Evolutionary conservation across 176 grass and related monocot species (phyloP).

Genomic region (Carex littledalei): DNA sequence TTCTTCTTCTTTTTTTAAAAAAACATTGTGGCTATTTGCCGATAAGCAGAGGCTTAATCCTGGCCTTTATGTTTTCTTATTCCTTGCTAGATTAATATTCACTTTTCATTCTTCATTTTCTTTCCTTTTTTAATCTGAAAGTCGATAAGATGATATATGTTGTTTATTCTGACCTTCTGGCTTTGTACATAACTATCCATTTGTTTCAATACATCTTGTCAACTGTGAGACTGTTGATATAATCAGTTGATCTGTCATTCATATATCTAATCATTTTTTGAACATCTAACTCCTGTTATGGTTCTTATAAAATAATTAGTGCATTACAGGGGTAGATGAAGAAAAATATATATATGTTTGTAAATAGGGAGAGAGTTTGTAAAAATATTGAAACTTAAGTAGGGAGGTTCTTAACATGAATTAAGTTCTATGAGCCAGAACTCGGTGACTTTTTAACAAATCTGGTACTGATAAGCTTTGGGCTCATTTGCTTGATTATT

Average conservation of each 20-base stretch:
- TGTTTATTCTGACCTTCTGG: not conserved
- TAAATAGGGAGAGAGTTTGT: not conserved
- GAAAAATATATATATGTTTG: not conserved
- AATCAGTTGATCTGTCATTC: not conserved
- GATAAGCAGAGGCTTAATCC: not conserved
- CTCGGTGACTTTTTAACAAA: not conserved
- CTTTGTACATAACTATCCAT: not conserved
- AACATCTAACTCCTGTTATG: not conserved
- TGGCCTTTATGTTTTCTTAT: not conserved
- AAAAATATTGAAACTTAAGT: not conserved
- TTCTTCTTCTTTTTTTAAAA: not conserved
- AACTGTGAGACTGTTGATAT: not conserved
- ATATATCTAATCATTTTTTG: not conserved
- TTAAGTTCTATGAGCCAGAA: not conserved
- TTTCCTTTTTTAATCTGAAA: not conserved
- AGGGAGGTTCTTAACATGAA: not conserved
- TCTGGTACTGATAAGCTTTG: too few species aligned
- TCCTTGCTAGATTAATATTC: constrained; percentile 1
- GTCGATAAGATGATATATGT: not conserved
- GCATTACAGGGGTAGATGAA: not conserved
- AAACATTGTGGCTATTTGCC: not conserved
- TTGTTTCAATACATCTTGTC: not conserved
- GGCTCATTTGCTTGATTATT: too few species aligned
- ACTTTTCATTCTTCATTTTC: not conserved
- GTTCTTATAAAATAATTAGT: not conserved